A percentile compares a stretch with the other conserved stretches of the same genome.
phyloP scores from a whole-genome alignment of 108 stramenopile genomes.

The Skeletonema tropicum region DNA sequence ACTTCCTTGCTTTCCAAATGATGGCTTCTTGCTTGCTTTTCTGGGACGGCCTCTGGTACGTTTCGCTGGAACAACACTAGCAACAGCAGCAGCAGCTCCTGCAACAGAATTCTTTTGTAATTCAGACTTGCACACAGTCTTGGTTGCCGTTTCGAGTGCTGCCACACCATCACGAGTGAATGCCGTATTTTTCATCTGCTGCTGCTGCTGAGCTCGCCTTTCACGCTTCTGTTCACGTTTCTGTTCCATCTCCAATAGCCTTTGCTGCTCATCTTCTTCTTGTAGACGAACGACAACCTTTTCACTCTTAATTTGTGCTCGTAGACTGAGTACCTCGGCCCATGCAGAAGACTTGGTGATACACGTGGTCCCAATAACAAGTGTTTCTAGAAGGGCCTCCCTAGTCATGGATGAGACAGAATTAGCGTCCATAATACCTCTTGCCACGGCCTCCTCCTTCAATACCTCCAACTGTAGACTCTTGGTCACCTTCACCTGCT shows the following conservation, averaged over 20 bases:
- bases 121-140: not conserved
- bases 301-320: not conserved
- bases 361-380: not conserved
- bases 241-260: not conserved
- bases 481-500: not conserved
- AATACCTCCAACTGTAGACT: not conserved
- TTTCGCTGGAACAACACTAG: not conserved
- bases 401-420: not conserved
- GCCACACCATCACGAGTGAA: not conserved
- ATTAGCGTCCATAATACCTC: not conserved
- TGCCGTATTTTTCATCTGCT: not conserved
- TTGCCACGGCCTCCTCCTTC: not conserved
- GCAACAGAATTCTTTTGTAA: not conserved
- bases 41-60: not conserved
- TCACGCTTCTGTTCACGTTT: conserved; percentile 3
- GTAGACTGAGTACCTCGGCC: not conserved
- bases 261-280: conserved; percentile 1
- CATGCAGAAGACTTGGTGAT: conserved; percentile 3
- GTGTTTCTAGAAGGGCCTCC: not conserved
- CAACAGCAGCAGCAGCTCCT: not conserved
- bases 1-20: not conserved
- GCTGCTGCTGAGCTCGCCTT: not conserved
- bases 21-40: not conserved
- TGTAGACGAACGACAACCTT: not conserved
- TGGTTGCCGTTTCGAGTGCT: not conserved